Evolutionary conservation across 495 filamentous ascomycete genomes (phyloP).

Genomic region (Penicillium lividum): DNA sequence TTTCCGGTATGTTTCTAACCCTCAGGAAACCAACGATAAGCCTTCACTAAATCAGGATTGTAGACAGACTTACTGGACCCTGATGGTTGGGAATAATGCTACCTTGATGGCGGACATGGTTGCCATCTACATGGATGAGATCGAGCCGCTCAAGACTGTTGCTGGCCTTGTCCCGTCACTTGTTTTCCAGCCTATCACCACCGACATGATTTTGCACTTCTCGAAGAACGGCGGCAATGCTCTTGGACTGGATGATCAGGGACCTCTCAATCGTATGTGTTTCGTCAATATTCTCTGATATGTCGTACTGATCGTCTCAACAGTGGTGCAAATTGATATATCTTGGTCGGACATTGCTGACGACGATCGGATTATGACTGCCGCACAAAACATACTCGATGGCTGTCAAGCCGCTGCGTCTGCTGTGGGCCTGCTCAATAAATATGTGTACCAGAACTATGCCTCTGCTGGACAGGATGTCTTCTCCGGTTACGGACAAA

Average conservation of each 20-base stretch:
- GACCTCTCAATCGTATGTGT: slow-evolving; percentile 6
- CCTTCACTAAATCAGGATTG: not conserved
- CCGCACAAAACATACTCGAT: slow-evolving; percentile 6
- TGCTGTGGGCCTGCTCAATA: slow-evolving; percentile 7
- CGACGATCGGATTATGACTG: slow-evolving; percentile 20
- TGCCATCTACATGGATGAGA: slow-evolving; percentile 51
- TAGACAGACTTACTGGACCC: slow-evolving; percentile 2
- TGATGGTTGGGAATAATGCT: slow-evolving; percentile 23
- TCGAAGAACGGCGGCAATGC: slow-evolving; percentile 46
- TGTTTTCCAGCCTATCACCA: slow-evolving; percentile 45
- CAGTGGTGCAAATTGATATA: slow-evolving; percentile 15
- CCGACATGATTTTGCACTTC: slow-evolving; percentile 24
- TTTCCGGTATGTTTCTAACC: slow-evolving; percentile 2
- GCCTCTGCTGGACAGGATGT: slow-evolving; percentile 29
- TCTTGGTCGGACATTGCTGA: slow-evolving; percentile 29
- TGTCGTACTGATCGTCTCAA: slow-evolving; percentile 24
- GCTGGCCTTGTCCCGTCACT: slow-evolving; percentile 39
- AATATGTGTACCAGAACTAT: slow-evolving; percentile 27
- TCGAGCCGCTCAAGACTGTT: slow-evolving; percentile 31
- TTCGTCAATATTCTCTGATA: not conserved
- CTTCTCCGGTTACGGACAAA: slow-evolving; percentile 34
- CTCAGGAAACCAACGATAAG: not conserved
- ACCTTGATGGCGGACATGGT: slow-evolving; percentile 44
- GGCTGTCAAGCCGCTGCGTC: slow-evolving; percentile 5
- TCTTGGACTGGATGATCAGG: slow-evolving; percentile 40